Base-by-base conservation (phyloP, 2,329 filamentous ascomycete genomes). In the Talaromyces sp. region DNA sequence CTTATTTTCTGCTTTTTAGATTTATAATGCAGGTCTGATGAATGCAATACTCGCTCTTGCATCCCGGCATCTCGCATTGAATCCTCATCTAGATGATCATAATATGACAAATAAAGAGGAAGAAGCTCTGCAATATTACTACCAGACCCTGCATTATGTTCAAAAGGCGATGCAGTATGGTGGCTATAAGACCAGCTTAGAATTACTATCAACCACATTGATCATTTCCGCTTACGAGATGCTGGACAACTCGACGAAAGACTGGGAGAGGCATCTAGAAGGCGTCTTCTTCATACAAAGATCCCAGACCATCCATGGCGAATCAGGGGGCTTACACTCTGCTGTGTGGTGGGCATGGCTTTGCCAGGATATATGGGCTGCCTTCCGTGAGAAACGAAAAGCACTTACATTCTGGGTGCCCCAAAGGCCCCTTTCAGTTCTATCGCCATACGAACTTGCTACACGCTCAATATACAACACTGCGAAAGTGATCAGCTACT, bases 261-360 rank as follows among this genome's bases (percentile, higher is more conserved):
- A 68, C 33, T 69, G 66, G 61, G 57, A 67, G 40, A 43, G 61
- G 19, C 67, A 69, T 33, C 56, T 69, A 4, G 57, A 68, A 49
- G 67, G 67, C 1, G 62, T 68, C 5, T 66, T 65, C 20, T 53
- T 61, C 9, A 67, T 69, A 11, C 65, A 67, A 39, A 57, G 65
- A 40, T 66, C 64, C 3, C 67, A 68, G 43, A 55, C 50, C 2
- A 65, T 68, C 32, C 59, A 69, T 48, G 65, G 65, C 17, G 64
- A 65, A 8, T 60, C 66, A 2, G 54, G 52, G 0, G 66, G 67
- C 6, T 41, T 69, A 2, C 58, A 62, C 44, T 53, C 57, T 3
- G 65, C 65, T 3, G 65, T 67, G 1, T 69, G 66, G 64, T 68
- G 66, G 66, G 63, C 65, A 7, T 69, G 67, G 67, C 60, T 68